These are phyloP conservation scores for Komagataella populi DNA, from an alignment of 805 yeast species.

Conservation along the genomic window DNA sequence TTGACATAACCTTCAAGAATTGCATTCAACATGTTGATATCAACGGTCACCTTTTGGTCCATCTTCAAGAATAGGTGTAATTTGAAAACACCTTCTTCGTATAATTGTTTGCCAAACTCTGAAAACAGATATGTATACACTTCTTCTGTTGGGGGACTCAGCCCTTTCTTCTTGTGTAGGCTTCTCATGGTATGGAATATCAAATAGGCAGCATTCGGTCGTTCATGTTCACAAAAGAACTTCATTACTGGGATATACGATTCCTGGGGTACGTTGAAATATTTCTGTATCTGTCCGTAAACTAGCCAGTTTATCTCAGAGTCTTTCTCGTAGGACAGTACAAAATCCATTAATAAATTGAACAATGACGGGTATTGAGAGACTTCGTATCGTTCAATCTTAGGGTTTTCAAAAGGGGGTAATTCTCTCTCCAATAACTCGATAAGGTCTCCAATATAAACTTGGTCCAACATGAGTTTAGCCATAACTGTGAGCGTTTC, in stretches of 20 bases:
- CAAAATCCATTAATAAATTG: conserved; percentile 28
- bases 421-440: conserved; percentile 28
- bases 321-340: conserved; percentile 20
- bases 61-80: conserved; percentile 50
- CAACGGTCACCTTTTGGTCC: conserved; percentile 43
- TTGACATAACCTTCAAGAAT: conserved; percentile 52
- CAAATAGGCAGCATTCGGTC: conserved; percentile 49
- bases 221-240: conserved; percentile 35
- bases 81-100: conserved; percentile 52
- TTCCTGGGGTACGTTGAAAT: conserved; percentile 44
- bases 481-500: conserved; percentile 24
- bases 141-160: conserved; percentile 36
- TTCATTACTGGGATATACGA: conserved; percentile 44
- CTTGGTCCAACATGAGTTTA: conserved; percentile 18
- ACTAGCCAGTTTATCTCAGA: conserved; percentile 44
- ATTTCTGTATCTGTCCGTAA: conserved; percentile 40
- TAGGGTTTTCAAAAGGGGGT: conserved; percentile 4
- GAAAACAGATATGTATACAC: conserved; percentile 48
- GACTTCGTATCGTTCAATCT: conserved; percentile 6
- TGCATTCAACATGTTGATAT: conserved; percentile 44
- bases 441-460: conserved; percentile 25
- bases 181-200: conserved; percentile 49
- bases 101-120: conserved; percentile 43
- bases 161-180: conserved; percentile 37
- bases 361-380: conserved; percentile 21